Evolutionary conservation across 2,329 filamentous ascomycete genomes (phyloP).

Genomic region (Calonectria pteridis): DNA sequence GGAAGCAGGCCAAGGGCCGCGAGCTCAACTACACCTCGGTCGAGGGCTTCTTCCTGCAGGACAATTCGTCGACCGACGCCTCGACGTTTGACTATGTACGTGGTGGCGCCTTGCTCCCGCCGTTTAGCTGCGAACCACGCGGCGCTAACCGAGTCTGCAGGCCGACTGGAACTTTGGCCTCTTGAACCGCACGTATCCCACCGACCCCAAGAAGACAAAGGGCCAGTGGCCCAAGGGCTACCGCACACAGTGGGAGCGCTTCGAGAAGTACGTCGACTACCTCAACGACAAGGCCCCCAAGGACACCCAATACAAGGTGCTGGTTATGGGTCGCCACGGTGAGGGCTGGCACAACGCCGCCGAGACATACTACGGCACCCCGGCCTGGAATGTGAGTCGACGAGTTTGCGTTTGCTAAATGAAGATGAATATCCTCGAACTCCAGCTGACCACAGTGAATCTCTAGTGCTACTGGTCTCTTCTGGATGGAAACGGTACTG

Average conservation of each 20-base stretch:
- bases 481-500: constrained; percentile 72
- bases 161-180: constrained; percentile 74
- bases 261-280: constrained; percentile 67
- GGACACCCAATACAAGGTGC: constrained; percentile 71
- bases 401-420: fast-evolving
- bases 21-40: constrained; percentile 72
- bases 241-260: constrained; percentile 75
- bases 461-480: constrained; percentile 73
- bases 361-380: constrained; percentile 75
- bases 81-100: constrained; percentile 74
- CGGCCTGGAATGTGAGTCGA: constrained; percentile 73
- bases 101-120: background rate
- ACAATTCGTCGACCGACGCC: constrained; percentile 67
- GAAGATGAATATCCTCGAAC: background rate
- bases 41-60: constrained; percentile 73
- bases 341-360: constrained; percentile 75
- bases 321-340: constrained; percentile 78
- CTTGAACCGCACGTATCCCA: constrained; percentile 71
- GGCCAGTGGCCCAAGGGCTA: constrained; percentile 43
- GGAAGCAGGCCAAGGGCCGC: constrained; percentile 48
- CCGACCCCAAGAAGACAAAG: constrained; percentile 57
- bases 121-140: constrained; percentile 12
- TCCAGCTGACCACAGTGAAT: background rate
- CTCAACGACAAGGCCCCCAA: constrained; percentile 62
- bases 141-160: constrained; percentile 52